phyloP scores from a whole-genome alignment of 768 basidiomycete genomes.

The Russula brevipes region DNA sequence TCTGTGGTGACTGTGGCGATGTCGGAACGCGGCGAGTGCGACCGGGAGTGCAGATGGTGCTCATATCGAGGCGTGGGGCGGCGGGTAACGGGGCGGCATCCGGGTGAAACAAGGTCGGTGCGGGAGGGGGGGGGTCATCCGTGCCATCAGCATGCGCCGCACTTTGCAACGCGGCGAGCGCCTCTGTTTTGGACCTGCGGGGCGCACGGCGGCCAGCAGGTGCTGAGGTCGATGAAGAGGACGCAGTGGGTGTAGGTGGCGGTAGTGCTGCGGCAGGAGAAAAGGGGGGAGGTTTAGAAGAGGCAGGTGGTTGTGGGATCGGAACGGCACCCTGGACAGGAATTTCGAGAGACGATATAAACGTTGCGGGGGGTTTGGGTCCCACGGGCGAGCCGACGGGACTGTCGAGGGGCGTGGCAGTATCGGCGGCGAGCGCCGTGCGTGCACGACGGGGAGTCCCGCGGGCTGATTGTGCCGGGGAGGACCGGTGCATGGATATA shows the following conservation, averaged over 20 bases:
- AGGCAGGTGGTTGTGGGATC: slow-evolving; percentile 38
- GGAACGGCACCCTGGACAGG: slow-evolving; percentile 69
- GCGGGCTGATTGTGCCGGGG: slow-evolving; percentile 23
- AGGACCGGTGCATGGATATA: slow-evolving; percentile 19
- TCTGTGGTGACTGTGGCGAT: slow-evolving; percentile 31
- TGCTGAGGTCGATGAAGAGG: slow-evolving; percentile 5
- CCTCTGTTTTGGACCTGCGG: slow-evolving; percentile 87
- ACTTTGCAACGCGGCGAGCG: slow-evolving; percentile 69
- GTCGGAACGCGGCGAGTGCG: slow-evolving; percentile 38
- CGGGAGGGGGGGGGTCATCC: slow-evolving; percentile 48
- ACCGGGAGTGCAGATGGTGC: slow-evolving; percentile 62
- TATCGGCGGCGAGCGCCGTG: slow-evolving; percentile 19
- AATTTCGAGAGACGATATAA: slow-evolving; percentile 67
- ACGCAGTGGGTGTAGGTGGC: background rate
- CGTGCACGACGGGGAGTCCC: slow-evolving; percentile 25
- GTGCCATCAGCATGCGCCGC: slow-evolving; percentile 56
- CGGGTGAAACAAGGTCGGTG: slow-evolving; percentile 34
- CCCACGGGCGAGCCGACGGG: slow-evolving; percentile 25
- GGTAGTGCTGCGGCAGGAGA: background rate
- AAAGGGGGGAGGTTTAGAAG: slow-evolving; percentile 30
- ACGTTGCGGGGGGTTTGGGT: slow-evolving; percentile 44
- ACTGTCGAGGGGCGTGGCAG: slow-evolving; percentile 22
- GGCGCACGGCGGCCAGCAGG: slow-evolving; percentile 54
- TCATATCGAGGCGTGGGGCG: slow-evolving; percentile 57
- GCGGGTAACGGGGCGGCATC: slow-evolving; percentile 53